Percentiles rank a stretch among this genome's conserved stretches.
phyloP scores from a whole-genome alignment of 83 land plant species.

The Diphasiastrum complanatum region DNA sequence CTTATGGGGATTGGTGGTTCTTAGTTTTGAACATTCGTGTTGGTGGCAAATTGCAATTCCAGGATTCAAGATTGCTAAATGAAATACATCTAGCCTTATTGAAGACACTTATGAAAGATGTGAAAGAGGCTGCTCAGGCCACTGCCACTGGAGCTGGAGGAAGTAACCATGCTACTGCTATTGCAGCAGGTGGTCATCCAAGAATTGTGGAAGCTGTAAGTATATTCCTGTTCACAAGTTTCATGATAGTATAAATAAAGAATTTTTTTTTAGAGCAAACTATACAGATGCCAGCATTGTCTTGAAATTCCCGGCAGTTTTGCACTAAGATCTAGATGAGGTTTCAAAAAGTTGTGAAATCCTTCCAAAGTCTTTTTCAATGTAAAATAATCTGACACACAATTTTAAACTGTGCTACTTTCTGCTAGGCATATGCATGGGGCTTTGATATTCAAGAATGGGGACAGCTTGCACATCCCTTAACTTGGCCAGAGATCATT shows the following conservation, averaged over 20 bases:
- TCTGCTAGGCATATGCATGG: conserved; percentile 87
- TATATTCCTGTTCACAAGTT: conserved; percentile 3
- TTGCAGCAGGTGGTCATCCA: conserved; percentile 87
- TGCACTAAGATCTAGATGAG: not conserved
- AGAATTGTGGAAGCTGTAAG: conserved; percentile 88
- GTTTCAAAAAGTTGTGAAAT: not conserved
- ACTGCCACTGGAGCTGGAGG: conserved; percentile 56
- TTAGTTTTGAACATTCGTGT: not conserved
- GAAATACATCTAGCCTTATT: conserved; percentile 83
- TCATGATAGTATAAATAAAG: not conserved
- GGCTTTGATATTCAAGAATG: conserved; percentile 87
- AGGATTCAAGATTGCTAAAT: conserved; percentile 86
- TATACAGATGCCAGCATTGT: not conserved
- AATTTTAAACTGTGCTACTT: not conserved
- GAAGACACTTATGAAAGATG: conserved; percentile 75
- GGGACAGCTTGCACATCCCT: conserved; percentile 66
- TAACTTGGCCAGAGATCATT: conserved; percentile 94
- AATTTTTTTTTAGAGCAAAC: not conserved
- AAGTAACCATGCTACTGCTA: conserved; percentile 53
- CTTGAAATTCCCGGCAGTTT: not conserved
- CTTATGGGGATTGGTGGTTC: not conserved
- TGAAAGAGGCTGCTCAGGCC: conserved; percentile 86
- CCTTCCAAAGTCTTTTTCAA: not conserved
- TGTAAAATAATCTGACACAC: not conserved
- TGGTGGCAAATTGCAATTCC: conserved; percentile 3